phyloP scores from a whole-genome alignment of 768 basidiomycete species.

The Mrakia gelida region DNA sequence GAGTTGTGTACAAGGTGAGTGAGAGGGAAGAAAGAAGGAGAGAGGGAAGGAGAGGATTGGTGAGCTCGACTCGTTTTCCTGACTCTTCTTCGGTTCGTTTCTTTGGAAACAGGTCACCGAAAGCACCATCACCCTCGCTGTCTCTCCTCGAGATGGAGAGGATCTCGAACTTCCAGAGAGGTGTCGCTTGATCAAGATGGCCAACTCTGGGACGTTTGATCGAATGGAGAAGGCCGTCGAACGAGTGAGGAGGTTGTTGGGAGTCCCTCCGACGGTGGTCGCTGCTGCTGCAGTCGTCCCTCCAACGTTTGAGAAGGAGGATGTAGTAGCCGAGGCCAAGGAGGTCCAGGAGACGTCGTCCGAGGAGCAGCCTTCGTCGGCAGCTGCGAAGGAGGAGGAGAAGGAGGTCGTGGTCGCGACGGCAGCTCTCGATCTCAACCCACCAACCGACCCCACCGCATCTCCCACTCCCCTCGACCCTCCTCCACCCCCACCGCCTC shows the following conservation, averaged over 20 bases:
- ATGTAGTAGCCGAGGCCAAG: slow-evolving; percentile 11
- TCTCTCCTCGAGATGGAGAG: slow-evolving; percentile 58
- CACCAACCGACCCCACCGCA: not conserved
- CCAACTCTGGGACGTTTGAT: slow-evolving; percentile 88
- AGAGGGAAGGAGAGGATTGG: not conserved
- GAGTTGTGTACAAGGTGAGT: slow-evolving; percentile 79
- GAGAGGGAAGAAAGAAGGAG: not conserved
- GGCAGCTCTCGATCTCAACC: not conserved
- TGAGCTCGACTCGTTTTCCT: not conserved
- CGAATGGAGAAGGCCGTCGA: slow-evolving; percentile 83
- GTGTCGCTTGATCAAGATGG: slow-evolving; percentile 78
- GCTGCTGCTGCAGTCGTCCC: slow-evolving; percentile 49
- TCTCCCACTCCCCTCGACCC: not conserved
- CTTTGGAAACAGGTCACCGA: slow-evolving; percentile 62
- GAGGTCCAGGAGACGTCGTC: too few relatives aligned
- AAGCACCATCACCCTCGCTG: slow-evolving; percentile 71
- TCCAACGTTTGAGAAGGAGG: slow-evolving; percentile 35
- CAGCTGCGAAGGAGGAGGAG: not conserved
- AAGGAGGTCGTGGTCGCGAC: not conserved
- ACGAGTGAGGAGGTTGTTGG: slow-evolving; percentile 46
- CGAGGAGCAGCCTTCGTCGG: too few relatives aligned
- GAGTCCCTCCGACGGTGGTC: not conserved
- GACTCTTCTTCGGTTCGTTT: too few relatives aligned
- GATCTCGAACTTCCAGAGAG: slow-evolving; percentile 79
- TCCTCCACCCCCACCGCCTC: too few relatives aligned